phyloP scores from a whole-genome alignment of 2,329 filamentous ascomycete species.

The Aaosphaeria pasadenensis region DNA sequence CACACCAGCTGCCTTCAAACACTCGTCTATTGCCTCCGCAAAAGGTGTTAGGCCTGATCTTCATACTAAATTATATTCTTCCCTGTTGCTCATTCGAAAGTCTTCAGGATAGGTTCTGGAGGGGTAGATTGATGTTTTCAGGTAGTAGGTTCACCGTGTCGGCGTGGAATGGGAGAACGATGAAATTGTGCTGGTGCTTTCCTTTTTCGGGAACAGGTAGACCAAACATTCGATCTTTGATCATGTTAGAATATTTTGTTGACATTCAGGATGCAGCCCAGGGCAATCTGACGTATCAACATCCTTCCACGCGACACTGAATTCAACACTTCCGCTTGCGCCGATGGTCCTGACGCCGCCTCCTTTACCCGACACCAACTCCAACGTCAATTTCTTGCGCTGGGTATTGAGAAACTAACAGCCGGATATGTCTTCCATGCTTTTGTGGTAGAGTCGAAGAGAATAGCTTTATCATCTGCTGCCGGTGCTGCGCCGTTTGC shows the following conservation, averaged over 20 bases:
- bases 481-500: constrained; percentile 14
- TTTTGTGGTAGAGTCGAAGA: constrained; percentile 19
- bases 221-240: constrained; percentile 55
- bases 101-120: constrained; percentile 59
- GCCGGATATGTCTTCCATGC: constrained; percentile 41
- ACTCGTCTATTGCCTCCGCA: constrained; percentile 42
- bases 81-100: constrained; percentile 52
- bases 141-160: constrained; percentile 47
- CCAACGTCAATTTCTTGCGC: constrained; percentile 61
- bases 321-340: constrained; percentile 53
- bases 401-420: constrained; percentile 61
- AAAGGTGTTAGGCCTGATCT: constrained; percentile 42
- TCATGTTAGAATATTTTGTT: not conserved
- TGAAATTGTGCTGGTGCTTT: constrained; percentile 61
- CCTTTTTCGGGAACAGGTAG: constrained; percentile 64
- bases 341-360: constrained; percentile 49
- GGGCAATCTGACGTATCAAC: constrained; percentile 37
- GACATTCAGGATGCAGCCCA: not conserved
- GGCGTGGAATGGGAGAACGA: constrained; percentile 54
- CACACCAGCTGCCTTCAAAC: constrained; percentile 41
- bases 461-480: constrained; percentile 7
- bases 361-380: constrained; percentile 47
- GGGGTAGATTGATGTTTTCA: constrained; percentile 35
- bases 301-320: constrained; percentile 48
- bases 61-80: constrained; percentile 43